phyloP scores from a whole-genome alignment of 2,329 filamentous ascomycete genomes.

The Lasiodiplodia citricola region DNA sequence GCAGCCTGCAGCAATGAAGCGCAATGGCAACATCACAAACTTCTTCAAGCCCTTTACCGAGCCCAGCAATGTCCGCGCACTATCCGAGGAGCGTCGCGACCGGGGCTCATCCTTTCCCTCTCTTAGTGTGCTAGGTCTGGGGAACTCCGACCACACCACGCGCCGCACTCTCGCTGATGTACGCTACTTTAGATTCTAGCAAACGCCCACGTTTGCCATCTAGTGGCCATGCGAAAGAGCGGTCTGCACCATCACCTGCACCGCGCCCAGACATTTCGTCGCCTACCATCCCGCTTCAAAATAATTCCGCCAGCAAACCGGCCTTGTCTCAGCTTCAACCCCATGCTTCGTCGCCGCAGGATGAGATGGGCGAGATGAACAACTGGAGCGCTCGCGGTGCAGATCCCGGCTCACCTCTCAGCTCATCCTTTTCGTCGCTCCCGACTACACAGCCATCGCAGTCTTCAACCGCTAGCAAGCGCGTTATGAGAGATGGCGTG shows the following conservation, averaged over 20 bases:
- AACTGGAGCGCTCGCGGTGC: background rate
- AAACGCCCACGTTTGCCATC: conserved; percentile 5
- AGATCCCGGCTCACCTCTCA: conserved; percentile 7
- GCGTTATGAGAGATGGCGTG: conserved; percentile 59
- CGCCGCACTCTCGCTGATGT: background rate
- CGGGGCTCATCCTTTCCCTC: conserved; percentile 14
- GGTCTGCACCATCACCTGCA: background rate
- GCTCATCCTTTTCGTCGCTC: conserved; percentile 38
- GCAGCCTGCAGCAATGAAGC: conserved; percentile 11
- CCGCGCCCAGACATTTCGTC: background rate
- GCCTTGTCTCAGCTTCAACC: background rate
- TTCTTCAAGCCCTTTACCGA: conserved; percentile 50
- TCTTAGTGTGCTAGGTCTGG: conserved; percentile 2
- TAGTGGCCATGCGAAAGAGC: background rate
- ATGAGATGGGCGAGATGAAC: background rate
- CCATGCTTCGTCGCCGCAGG: background rate
- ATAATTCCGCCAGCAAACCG: background rate
- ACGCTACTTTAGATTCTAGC: background rate
- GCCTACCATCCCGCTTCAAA: background rate
- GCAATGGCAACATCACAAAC: conserved; percentile 47
- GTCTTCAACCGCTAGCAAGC: conserved; percentile 49
- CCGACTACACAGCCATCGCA: conserved; percentile 2
- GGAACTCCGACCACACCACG: background rate
- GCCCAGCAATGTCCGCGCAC: conserved; percentile 36
- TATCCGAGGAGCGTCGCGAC: conserved; percentile 12